phyloP scores from a whole-genome alignment of 106 monocot species.

The Dendrobium huoshanense region DNA sequence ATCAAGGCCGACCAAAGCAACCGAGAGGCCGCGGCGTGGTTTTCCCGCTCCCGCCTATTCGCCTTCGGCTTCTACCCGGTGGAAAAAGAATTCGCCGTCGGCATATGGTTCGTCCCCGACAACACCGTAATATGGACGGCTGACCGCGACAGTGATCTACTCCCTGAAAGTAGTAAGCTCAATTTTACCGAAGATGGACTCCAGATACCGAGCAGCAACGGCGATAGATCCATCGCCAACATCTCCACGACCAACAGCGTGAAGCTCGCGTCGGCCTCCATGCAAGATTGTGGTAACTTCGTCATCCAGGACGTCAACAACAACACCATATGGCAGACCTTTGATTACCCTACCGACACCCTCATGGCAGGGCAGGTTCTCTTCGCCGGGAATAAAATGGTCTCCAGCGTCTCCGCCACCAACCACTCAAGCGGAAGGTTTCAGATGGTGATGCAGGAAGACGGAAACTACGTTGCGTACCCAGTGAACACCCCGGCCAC shows the following conservation, averaged over 20 bases:
- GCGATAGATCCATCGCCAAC: no score
- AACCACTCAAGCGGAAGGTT: constrained; percentile 18
- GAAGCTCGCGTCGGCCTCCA: no score
- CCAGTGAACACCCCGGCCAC: background rate
- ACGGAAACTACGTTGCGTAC: constrained; percentile 9
- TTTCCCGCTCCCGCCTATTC: constrained; percentile 4
- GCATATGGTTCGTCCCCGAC: constrained; percentile 4
- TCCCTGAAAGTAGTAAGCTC: background rate
- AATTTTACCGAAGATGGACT: constrained; percentile 2
- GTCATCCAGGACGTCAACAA: constrained; percentile 7
- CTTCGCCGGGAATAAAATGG: background rate
- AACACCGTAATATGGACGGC: constrained; percentile 20
- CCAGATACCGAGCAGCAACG: constrained; percentile 9
- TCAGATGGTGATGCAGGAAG: background rate
- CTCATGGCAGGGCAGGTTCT: constrained; percentile 14
- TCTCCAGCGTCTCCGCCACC: constrained; percentile 12
- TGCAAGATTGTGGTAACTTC: no score
- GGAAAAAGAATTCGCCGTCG: background rate
- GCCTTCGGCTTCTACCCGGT: constrained; percentile 8
- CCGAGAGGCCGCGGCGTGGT: background rate
- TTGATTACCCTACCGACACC: constrained; percentile 17
- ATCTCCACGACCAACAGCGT: no score
- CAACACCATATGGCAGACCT: constrained; percentile 10
- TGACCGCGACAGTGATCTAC: constrained; percentile 2
- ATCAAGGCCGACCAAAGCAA: background rate